These are phyloP conservation scores for Dactylorhiza incarnata DNA, from an alignment of 106 monocot species.

Conservation along the genomic window DNA sequence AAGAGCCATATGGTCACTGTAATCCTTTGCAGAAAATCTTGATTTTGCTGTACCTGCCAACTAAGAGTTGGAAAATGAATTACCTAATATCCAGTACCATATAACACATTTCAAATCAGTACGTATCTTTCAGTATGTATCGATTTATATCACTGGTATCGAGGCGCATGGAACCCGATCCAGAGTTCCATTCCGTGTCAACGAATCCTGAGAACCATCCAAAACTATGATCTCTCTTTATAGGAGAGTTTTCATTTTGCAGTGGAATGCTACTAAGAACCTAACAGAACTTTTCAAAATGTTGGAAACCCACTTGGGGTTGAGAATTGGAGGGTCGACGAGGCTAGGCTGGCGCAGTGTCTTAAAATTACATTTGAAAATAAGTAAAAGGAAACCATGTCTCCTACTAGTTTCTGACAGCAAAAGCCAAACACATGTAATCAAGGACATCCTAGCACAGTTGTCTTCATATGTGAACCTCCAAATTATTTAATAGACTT, in stretches of 20 bases:
- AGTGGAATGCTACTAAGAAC: not conserved
- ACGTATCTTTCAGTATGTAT: too few species aligned
- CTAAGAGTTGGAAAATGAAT: constrained; percentile 23
- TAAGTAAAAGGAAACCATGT: not conserved
- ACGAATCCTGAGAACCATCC: too few species aligned
- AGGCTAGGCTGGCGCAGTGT: too few species aligned
- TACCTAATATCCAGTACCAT: not conserved
- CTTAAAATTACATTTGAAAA: not conserved
- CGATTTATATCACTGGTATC: too few species aligned
- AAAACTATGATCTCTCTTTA: too few species aligned
- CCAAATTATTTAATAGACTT: constrained; percentile 19
- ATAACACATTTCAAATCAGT: not conserved
- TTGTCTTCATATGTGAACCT: not conserved
- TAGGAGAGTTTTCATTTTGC: too few species aligned
- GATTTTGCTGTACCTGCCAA: constrained; percentile 97
- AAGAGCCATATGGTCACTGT: constrained; percentile 99
- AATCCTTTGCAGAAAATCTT: constrained; percentile 97
- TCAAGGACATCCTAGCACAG: not conserved
- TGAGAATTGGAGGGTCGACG: not conserved
- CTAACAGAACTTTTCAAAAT: not conserved
- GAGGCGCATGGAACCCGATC: too few species aligned
- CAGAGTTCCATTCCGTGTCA: too few species aligned
- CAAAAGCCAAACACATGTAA: constrained; percentile 1
- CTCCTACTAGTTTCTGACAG: not conserved
- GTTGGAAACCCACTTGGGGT: not conserved